These are phyloP conservation scores for Fusarium torulosum DNA, from an alignment of 2,329 filamentous ascomycete species.

Conservation along the genomic window DNA sequence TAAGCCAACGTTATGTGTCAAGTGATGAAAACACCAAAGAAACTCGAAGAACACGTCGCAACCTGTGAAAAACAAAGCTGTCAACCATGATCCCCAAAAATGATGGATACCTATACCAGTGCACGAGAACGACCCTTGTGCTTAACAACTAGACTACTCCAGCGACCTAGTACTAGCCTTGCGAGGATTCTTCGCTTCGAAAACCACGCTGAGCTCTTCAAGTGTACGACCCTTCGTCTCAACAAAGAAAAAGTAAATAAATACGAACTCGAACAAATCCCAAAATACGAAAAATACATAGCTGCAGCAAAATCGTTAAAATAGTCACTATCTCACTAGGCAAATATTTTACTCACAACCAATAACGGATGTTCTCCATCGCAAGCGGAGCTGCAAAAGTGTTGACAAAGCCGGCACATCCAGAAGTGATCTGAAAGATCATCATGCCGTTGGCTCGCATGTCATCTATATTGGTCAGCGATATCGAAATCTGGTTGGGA, in stretches of 20 bases:
- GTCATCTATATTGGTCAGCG: constrained; percentile 9
- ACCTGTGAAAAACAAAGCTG: no score
- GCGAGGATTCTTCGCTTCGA: constrained; percentile 1
- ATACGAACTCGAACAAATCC: constrained; percentile 9
- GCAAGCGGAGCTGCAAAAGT: constrained; percentile 39
- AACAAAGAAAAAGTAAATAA: constrained; percentile 20
- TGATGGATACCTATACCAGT: no score
- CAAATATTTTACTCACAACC: constrained; percentile 7
- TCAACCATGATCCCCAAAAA: no score
- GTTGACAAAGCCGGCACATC: constrained; percentile 34
- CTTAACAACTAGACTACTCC: no score
- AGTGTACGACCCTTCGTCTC: constrained; percentile 7
- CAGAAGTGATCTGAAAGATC: constrained; percentile 27
- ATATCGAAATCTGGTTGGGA: not conserved
- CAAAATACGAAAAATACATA: constrained; percentile 25
- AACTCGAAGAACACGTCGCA: no score
- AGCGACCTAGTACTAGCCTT: constrained; percentile 1
- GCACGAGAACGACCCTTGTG: no score
- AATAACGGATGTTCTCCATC: constrained; percentile 35
- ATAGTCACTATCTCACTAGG: rapidly evolving
- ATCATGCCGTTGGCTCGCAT: constrained; percentile 43
- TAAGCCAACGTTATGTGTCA: no score
- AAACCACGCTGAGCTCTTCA: not conserved
- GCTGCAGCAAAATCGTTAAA: not conserved
- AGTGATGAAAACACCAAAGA: no score